phyloP scores from a whole-genome alignment of 345 rosid genomes.

The Noccaea bulbosa region DNA sequence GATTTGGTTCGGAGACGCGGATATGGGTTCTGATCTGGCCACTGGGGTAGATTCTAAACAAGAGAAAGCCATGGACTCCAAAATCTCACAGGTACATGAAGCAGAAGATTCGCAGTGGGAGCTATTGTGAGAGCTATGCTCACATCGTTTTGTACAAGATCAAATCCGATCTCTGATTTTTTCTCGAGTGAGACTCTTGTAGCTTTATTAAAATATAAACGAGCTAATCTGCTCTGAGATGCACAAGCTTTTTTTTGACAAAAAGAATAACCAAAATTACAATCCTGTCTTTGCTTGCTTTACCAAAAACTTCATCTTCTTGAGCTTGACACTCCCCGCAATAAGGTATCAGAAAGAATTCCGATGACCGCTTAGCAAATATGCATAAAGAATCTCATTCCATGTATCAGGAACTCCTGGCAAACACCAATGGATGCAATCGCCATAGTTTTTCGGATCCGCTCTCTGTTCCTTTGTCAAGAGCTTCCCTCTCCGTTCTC shows the following conservation, averaged over 20 bases:
- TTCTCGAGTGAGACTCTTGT: slow-evolving; percentile 9
- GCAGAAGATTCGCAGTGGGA: slow-evolving; percentile 66
- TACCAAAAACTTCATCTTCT: slow-evolving; percentile 11
- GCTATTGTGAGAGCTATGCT: slow-evolving; percentile 52
- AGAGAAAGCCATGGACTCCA: slow-evolving; percentile 24
- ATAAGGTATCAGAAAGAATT: slow-evolving; percentile 35
- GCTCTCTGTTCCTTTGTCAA: slow-evolving; percentile 72
- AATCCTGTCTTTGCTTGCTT: slow-evolving; percentile 6
- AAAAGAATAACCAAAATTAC: background rate
- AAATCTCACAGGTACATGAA: slow-evolving; percentile 32
- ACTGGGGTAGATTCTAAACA: slow-evolving; percentile 26
- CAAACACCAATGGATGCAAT: slow-evolving; percentile 96
- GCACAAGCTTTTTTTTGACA: slow-evolving; percentile 31
- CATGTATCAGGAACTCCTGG: slow-evolving; percentile 93
- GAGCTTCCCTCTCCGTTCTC: slow-evolving; percentile 83
- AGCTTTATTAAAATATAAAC: slow-evolving; percentile 20
- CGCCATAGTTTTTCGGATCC: slow-evolving; percentile 67
- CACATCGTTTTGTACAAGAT: slow-evolving; percentile 16
- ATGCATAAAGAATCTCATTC: slow-evolving; percentile 83
- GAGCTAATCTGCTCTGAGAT: slow-evolving; percentile 37
- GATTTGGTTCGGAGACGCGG: slow-evolving; percentile 73
- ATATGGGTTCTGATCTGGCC: slow-evolving; percentile 46
- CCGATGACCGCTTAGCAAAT: slow-evolving; percentile 58
- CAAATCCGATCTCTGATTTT: background rate
- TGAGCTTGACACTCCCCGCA: background rate